These are phyloP conservation scores for Penicillium sp. DNA, from an alignment of 2,329 filamentous ascomycete genomes.

Conservation along the genomic window DNA sequence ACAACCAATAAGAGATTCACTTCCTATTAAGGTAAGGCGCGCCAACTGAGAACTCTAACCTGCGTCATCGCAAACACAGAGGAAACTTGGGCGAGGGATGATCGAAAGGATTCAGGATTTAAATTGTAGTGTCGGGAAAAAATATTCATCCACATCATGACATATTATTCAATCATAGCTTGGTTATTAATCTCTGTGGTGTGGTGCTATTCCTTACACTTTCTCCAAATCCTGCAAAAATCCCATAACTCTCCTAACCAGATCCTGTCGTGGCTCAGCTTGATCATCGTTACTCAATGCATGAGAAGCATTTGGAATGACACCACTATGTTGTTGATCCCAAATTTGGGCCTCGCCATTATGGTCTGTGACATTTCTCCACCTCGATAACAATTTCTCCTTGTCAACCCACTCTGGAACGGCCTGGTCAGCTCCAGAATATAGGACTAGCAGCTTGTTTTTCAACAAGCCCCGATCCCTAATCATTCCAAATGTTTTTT, in stretches of 20 bases:
- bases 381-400: slow-evolving; percentile 53
- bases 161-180: background rate
- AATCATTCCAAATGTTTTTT: slow-evolving; percentile 58
- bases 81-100: too few relatives aligned
- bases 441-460: slow-evolving; percentile 55
- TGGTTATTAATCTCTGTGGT: background rate
- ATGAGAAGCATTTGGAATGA: slow-evolving; percentile 27
- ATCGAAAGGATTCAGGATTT: too few relatives aligned
- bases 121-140: too few relatives aligned
- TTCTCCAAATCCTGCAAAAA: slow-evolving; percentile 40
- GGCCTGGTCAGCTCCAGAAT: slow-evolving; percentile 63
- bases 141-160: too few relatives aligned
- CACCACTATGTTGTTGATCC: slow-evolving; percentile 21
- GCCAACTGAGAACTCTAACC: background rate
- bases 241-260: slow-evolving; percentile 48
- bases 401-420: slow-evolving; percentile 59
- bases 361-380: slow-evolving; percentile 53
- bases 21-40: slow-evolving; percentile 1
- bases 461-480: slow-evolving; percentile 44
- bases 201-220: background rate
- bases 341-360: slow-evolving; percentile 24
- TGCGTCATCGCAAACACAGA: too few relatives aligned
- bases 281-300: slow-evolving; percentile 31
- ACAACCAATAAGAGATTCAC: slow-evolving; percentile 10
- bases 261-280: slow-evolving; percentile 42